These are phyloP conservation scores for Botryotinia convoluta DNA, from an alignment of 2,329 filamentous ascomycete species.

Conservation along the genomic window DNA sequence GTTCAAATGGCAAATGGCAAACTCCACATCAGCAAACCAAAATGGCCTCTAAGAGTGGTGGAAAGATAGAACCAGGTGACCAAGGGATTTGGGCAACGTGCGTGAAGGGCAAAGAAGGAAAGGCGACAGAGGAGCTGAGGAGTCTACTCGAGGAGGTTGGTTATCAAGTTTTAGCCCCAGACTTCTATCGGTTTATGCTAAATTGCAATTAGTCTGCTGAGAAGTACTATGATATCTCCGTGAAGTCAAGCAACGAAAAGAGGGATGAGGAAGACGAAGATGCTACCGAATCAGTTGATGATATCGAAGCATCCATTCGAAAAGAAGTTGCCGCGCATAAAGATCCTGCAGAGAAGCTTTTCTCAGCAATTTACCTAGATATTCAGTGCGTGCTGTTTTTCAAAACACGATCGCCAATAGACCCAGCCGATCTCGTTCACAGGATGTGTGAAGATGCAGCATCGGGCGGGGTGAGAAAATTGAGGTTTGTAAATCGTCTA, in stretches of 20 bases:
- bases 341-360: slow-evolving; percentile 43
- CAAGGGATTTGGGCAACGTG: slow-evolving; percentile 77
- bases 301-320: slow-evolving; percentile 71
- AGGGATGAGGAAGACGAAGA: slow-evolving; percentile 43
- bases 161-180: slow-evolving; percentile 8
- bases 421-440: slow-evolving; percentile 53
- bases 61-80: slow-evolving; percentile 63
- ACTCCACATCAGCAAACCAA: slow-evolving; percentile 58
- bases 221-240: slow-evolving; percentile 50
- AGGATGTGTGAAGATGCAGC: slow-evolving; percentile 55
- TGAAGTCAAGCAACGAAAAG: slow-evolving; percentile 32
- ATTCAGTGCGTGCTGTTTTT: slow-evolving; percentile 65
- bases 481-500: slow-evolving; percentile 59
- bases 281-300: slow-evolving; percentile 45
- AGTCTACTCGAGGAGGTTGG: slow-evolving; percentile 64
- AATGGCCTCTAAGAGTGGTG: slow-evolving; percentile 42
- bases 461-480: slow-evolving; percentile 46
- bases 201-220: slow-evolving; percentile 57
- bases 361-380: slow-evolving; percentile 52
- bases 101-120: slow-evolving; percentile 66
- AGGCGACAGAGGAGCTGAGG: slow-evolving; percentile 65
- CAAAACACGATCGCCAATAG: slow-evolving; percentile 53
- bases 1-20: slow-evolving; percentile 58
- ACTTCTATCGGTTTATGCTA: neutral
- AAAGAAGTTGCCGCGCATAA: slow-evolving; percentile 61